Conservation (phyloP, 2,329 filamentous ascomycete species). For the Furcasterigmium sp. region DNA sequence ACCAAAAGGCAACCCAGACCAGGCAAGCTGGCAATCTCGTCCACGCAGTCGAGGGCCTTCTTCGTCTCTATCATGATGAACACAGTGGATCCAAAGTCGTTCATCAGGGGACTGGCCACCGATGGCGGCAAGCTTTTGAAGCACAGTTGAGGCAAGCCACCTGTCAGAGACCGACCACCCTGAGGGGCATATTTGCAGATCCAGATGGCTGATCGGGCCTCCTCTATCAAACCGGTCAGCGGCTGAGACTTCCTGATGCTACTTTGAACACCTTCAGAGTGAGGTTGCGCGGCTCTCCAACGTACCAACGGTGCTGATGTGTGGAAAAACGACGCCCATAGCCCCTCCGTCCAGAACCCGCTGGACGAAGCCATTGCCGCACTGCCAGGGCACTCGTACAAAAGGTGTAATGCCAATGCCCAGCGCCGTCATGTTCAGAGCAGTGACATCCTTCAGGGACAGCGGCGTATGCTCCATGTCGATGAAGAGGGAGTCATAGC, state of each 20-base stretch:
- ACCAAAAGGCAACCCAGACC: slow-evolving; percentile 4
- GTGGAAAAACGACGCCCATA: slow-evolving; percentile 20
- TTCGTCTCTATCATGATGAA: slow-evolving; percentile 4
- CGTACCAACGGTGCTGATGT: slow-evolving; percentile 15
- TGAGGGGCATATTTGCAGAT: slow-evolving; percentile 17
- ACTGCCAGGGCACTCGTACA: slow-evolving; percentile 22
- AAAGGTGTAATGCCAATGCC: slow-evolving; percentile 21
- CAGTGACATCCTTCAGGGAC: slow-evolving; percentile 16
- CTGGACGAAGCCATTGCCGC: slow-evolving; percentile 22
- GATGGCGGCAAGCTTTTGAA: slow-evolving; percentile 6
- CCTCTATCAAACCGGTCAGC: slow-evolving; percentile 10
- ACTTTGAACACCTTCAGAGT: too few species aligned
- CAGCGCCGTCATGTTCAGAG: slow-evolving; percentile 17
- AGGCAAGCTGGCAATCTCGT: slow-evolving; percentile 4
- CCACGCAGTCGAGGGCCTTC: slow-evolving; percentile 1
- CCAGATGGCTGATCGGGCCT: slow-evolving; percentile 12
- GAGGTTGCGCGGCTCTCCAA: too few species aligned
- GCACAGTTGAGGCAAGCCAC: slow-evolving; percentile 14
- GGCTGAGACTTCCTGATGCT: too few species aligned
- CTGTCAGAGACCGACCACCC: slow-evolving; percentile 16
- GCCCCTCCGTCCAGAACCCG: slow-evolving; percentile 24
- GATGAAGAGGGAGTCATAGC: slow-evolving; percentile 17
- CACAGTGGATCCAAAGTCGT: not conserved
- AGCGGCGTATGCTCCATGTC: slow-evolving; percentile 27
- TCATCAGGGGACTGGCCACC: not conserved